A percentile compares a stretch with the other conserved stretches of the same genome.
phyloP scores from a whole-genome alignment of 345 rosid species.

The Eucalyptus virginea region DNA sequence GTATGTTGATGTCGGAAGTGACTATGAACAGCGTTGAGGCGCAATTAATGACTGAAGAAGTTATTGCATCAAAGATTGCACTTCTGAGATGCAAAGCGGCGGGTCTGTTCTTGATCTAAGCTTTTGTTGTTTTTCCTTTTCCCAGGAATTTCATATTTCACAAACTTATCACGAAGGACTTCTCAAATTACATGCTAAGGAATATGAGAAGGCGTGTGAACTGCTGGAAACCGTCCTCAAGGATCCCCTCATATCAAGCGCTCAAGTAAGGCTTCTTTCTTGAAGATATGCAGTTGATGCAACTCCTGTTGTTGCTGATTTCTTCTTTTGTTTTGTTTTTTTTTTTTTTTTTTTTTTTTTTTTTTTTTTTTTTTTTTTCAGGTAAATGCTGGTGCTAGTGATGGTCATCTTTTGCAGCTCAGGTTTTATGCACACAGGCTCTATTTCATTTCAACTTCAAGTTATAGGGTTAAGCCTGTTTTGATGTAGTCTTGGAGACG shows the following conservation, averaged over 20 bases:
- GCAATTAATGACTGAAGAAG: neutral
- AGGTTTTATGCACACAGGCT: slow-evolving; percentile 27
- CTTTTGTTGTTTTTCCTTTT: neutral
- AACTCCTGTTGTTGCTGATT: neutral
- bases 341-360: no score
- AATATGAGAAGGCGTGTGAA: slow-evolving; percentile 66
- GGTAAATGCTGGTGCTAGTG: slow-evolving; percentile 58
- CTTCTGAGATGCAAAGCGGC: neutral
- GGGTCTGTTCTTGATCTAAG: neutral
- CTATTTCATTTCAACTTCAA: neutral
- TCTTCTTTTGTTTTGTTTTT: neutral
- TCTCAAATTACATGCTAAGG: slow-evolving; percentile 79
- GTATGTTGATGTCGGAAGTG: neutral
- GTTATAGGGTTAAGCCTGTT: neutral
- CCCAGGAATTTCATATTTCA: slow-evolving; percentile 87
- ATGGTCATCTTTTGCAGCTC: slow-evolving; percentile 77
- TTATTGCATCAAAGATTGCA: neutral
- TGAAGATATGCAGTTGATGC: neutral
- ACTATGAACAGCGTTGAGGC: neutral
- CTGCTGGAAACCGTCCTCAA: slow-evolving; percentile 69
- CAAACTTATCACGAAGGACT: slow-evolving; percentile 92
- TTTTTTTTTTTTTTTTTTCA: neutral
- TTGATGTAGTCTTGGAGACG: neutral
- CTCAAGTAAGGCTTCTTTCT: slow-evolving; percentile 34
- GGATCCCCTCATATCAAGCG: slow-evolving; percentile 68